phyloP scores from a whole-genome alignment of 2,329 filamentous ascomycete genomes.

The Colletotrichum zoysiae region DNA sequence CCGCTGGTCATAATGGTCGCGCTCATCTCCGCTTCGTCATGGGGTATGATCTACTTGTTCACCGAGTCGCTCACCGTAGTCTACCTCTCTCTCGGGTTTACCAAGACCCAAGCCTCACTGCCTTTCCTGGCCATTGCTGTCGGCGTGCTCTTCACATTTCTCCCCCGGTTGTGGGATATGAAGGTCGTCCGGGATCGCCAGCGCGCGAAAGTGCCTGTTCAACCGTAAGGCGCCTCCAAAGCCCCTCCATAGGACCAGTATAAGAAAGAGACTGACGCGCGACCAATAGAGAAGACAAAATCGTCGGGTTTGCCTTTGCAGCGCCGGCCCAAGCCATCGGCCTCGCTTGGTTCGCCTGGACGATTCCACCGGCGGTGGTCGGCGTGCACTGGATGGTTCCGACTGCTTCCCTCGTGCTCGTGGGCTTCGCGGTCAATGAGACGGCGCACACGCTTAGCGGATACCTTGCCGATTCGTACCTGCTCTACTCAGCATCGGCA shows the following conservation, averaged over 20 bases:
- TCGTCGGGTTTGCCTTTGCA: conserved; percentile 58
- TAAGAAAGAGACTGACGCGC: conserved; percentile 2
- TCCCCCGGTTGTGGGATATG: conserved; percentile 58
- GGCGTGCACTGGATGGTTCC: conserved; percentile 55
- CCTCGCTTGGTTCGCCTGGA: conserved; percentile 61
- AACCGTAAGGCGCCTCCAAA: conserved; percentile 41
- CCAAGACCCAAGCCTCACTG: conserved; percentile 51
- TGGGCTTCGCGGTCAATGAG: conserved; percentile 63
- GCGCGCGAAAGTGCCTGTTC: conserved; percentile 37
- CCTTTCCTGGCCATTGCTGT: conserved; percentile 56
- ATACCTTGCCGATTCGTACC: conserved; percentile 46
- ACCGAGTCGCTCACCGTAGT: conserved; percentile 57
- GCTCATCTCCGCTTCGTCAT: conserved; percentile 57
- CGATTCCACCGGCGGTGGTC: conserved; percentile 55
- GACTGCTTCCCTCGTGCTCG: conserved; percentile 54
- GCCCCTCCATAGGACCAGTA: not conserved
- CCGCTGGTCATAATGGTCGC: conserved; percentile 59
- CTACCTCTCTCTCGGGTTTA: conserved; percentile 54
- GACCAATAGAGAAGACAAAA: conserved; percentile 31
- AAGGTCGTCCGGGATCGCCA: conserved; percentile 43
- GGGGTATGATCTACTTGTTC: conserved; percentile 62
- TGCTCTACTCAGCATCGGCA: conserved; percentile 46
- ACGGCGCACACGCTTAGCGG: conserved; percentile 45
- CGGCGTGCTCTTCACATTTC: conserved; percentile 56
- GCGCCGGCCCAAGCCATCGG: conserved; percentile 57